Evolutionary conservation across 2,329 filamentous ascomycete genomes (phyloP).

Genomic region (Xylariales sp.): DNA sequence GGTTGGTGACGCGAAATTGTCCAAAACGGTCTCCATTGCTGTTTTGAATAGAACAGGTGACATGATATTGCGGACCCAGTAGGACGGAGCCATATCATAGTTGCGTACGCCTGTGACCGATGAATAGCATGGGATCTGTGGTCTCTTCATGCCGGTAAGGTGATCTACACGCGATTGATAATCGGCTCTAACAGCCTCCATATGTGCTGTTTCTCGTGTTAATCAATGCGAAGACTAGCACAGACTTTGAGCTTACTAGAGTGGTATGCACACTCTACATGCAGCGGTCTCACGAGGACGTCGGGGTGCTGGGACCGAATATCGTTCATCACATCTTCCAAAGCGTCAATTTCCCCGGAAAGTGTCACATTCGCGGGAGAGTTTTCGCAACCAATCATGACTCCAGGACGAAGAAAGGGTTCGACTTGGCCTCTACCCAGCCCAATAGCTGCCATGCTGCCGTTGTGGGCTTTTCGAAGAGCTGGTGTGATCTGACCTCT

Average conservation of each 20-base stretch:
- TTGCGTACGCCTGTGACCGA: neutral
- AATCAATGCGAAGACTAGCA: too few relatives aligned
- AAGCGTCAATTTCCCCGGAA: constrained; percentile 14
- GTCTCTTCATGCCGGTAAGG: neutral
- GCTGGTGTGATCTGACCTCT: neutral
- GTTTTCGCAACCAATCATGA: constrained; percentile 21
- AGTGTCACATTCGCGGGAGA: constrained; percentile 21
- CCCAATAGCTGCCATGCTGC: constrained; percentile 30
- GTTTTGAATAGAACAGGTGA: constrained; percentile 16
- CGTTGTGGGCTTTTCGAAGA: constrained; percentile 10
- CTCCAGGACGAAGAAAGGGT: constrained; percentile 14
- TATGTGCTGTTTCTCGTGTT: too few relatives aligned
- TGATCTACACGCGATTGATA: neutral
- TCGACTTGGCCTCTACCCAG: constrained; percentile 18
- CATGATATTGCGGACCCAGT: constrained; percentile 19
- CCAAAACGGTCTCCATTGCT: constrained; percentile 10
- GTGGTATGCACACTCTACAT: constrained; percentile 29
- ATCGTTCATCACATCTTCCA: constrained; percentile 16
- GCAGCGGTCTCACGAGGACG: constrained; percentile 16
- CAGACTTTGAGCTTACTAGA: constrained; percentile 21
- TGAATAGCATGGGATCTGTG: constrained; percentile 17
- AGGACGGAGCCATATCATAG: constrained; percentile 9
- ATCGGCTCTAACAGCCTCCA: too few relatives aligned
- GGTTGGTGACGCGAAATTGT: constrained; percentile 3
- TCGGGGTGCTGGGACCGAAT: constrained; percentile 14